Base-by-base conservation (phyloP, 495 filamentous ascomycete genomes). In the Diplogelasinospora grovesii region DNA sequence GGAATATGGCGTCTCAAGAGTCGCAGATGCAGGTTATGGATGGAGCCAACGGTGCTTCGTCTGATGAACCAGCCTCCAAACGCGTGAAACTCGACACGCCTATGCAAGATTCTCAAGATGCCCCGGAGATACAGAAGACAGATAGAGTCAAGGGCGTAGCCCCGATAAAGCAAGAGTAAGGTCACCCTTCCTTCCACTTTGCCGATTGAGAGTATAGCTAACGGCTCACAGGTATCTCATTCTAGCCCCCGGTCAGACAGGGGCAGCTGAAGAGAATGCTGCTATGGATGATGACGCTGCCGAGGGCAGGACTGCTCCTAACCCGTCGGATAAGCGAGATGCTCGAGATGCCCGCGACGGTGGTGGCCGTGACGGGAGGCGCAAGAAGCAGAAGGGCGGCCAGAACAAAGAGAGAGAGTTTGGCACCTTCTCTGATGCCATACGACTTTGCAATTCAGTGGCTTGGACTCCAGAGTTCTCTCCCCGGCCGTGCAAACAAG, bases 381-480 rank as follows among this genome's bases (percentile, higher is more conserved):
- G 53, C 21, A 77, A 79, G 55, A 82, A 81, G 54, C 82, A 83
- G 51, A 66, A 74, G 14, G 73, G 73, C 28, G 88, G 90, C 20
- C 92, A 96, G 59, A 97, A 98, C 55, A 89, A 78, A 45, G 78
- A 74, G 47, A 78, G 92, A 36, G 76, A 74, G n/a, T 98, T 94
- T 54, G 90, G 89, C 29, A 76, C 60, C 28, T 89, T 85, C 13
- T 73, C 76, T 29, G 92, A 98, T 59, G 75, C 73, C 8, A 68
- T 90, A 22, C 77, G 77, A 26, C 72, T 98, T 3, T 98, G 92
- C 63, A 74, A 76, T 35, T 86, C 74, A 24, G 68, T 83, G 41
- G 72, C 70, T 6, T 74, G 69, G 48, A 70, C 57, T 20, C 69
- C 80, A 16, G 88, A 96, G 57, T 92, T 89, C 53, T 86, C 81